A percentile compares a stretch with the other conserved stretches of the same genome.
Evolutionary conservation across 352 stramenopile genomes (phyloP).

Genomic region (Phytophthora sansomeana): DNA sequence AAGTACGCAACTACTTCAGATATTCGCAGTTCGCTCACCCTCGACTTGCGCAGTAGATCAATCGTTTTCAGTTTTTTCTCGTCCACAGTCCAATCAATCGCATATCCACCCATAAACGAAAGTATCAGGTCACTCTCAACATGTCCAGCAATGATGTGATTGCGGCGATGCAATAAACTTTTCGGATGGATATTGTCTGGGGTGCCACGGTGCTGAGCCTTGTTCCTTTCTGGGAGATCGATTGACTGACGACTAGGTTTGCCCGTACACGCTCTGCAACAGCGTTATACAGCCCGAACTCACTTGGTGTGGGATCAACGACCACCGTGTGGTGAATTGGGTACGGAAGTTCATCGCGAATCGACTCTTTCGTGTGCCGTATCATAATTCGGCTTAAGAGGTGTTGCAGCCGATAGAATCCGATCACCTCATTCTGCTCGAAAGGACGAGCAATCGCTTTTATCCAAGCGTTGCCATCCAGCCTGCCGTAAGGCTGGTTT

Average conservation of each 20-base stretch:
- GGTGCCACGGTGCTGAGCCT: background rate
- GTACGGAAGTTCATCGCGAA: constrained; percentile 57
- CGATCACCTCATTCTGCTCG: constrained; percentile 52
- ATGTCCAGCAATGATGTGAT: constrained; percentile 46
- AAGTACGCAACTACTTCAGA: constrained; percentile 49
- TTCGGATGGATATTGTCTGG: constrained; percentile 41
- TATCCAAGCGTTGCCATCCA: constrained; percentile 66
- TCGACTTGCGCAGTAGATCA: constrained; percentile 31
- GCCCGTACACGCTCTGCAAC: constrained; percentile 52
- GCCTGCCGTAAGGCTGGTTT: constrained; percentile 81
- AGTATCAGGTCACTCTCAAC: constrained; percentile 53
- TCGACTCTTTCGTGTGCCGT: constrained; percentile 93
- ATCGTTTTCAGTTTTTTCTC: constrained; percentile 42
- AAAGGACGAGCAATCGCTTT: constrained; percentile 80
- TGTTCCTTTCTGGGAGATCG: constrained; percentile 51
- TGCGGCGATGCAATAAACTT: constrained; percentile 73
- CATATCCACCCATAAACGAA: constrained; percentile 53
- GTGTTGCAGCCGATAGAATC: constrained; percentile 73
- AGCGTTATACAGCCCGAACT: constrained; percentile 74
- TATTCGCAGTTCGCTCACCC: constrained; percentile 40
- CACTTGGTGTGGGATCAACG: constrained; percentile 58
- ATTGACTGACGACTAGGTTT: constrained; percentile 70
- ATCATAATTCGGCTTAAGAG: constrained; percentile 93
- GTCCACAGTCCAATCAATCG: constrained; percentile 40
- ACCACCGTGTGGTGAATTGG: constrained; percentile 55